Evolutionary conservation across 305 asterid species (phyloP).

Genomic region (Fraxinus latifolia): DNA sequence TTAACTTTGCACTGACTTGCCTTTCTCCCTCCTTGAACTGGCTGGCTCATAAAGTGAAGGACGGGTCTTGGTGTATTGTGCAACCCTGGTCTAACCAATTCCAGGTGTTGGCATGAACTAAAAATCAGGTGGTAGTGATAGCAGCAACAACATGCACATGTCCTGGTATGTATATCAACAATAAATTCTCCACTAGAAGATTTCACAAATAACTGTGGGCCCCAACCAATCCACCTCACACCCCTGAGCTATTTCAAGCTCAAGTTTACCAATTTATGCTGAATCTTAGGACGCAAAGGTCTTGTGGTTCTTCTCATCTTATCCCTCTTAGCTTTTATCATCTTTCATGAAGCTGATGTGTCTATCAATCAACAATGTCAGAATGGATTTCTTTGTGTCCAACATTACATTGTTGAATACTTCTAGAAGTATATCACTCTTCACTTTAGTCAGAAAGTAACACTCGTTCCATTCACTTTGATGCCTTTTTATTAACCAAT

Average conservation of each 20-base stretch:
- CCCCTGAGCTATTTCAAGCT: not conserved
- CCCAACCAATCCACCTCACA: not conserved
- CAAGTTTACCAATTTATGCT: not conserved
- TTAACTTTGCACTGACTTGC: too few relatives aligned
- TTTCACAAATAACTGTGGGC: not conserved
- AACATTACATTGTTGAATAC: not conserved
- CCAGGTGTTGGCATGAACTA: too few relatives aligned
- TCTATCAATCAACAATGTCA: not conserved
- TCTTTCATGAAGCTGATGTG: not conserved
- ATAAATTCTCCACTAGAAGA: not conserved
- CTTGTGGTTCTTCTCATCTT: not conserved
- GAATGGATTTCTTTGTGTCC: not conserved
- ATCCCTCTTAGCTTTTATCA: not conserved
- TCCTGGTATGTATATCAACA: not conserved
- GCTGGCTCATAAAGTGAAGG: too few relatives aligned
- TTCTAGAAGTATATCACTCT: not conserved
- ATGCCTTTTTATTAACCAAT: not conserved
- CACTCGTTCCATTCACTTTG: not conserved
- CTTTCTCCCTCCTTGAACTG: too few relatives aligned
- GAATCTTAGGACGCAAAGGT: not conserved
- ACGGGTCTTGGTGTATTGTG: too few relatives aligned
- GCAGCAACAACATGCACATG: not conserved
- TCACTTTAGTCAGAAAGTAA: not conserved
- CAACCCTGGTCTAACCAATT: too few relatives aligned
- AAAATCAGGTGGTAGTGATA: too few relatives aligned